Evolutionary conservation across 805 yeast species (phyloP), one percentile per base, ranked within the genome.

Genomic region (Candida mattraensis): DNA sequence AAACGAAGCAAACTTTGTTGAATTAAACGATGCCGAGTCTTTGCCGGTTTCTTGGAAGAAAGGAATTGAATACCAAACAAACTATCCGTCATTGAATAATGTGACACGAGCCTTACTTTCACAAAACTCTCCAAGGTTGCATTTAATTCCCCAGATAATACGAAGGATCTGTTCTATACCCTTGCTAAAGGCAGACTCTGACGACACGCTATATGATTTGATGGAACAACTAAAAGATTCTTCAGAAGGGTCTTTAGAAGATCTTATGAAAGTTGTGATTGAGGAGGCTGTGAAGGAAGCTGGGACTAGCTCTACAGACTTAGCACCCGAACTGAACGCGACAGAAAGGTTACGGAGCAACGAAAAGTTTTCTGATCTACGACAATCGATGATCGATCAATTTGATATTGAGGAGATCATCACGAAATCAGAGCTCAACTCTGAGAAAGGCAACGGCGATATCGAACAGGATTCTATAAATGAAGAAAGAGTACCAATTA

Each of bases 81-180:
- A 30, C 18, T 30, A 18, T 18, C 23, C 11, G 21, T 20, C 39
- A 16, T 37, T 37, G 26, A 37, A 40, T 18, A 23, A 35, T 11
- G 31, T 44, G 10, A 48, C 56, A 1, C 40, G 53, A 10, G 21
- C 7, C 12, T 15, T 56, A 0, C 31, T 56, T 10, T 21, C 47
- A 3, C 37, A 39, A 16, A 54, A 49, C 20, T 50, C 57, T 1
- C 53, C 54, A 8, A 44, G 35, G 21, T 13, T 44, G 8, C 60
- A 55, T 28, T 27, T 44, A 7, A 15, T 44, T 3, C 36, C 43
- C 10, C 28, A 25, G 8, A 10, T 47, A 2, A 23, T 51, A 3
- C 38, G 30, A 21, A 14, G 12, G 2, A 21, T 46, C 3, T 40
- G 36, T 25, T 27, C 28, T 5, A 18, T 24, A 5, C 36, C 28